These are phyloP conservation scores for Alternaria arborescens DNA, from an alignment of 2,329 filamentous ascomycete species.

Conservation along the genomic window DNA sequence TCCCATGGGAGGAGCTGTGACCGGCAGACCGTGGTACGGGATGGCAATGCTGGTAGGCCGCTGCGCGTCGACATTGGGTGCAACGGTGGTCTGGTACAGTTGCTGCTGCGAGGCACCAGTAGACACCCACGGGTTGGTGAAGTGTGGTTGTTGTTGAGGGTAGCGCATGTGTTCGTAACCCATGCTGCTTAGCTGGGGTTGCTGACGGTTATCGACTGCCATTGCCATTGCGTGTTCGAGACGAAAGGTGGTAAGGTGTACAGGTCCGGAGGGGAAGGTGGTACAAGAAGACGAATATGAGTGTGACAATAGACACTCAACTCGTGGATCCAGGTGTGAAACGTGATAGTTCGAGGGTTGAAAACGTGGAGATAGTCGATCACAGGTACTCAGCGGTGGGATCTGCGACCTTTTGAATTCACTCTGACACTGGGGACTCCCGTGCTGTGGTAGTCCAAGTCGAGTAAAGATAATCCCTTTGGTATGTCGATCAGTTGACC, in stretches of 20 bases:
- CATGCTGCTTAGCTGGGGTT: conserved; percentile 69
- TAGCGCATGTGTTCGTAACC: conserved; percentile 84
- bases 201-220: conserved; percentile 90
- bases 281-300: conserved; percentile 37
- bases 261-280: conserved; percentile 22
- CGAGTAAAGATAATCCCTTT: conserved; percentile 47
- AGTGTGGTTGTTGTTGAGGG: conserved; percentile 68
- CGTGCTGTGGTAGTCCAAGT: conserved; percentile 43
- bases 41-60: conserved; percentile 71
- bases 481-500: conserved; percentile 51
- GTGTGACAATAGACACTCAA: conserved; percentile 36
- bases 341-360: conserved; percentile 47
- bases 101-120: conserved; percentile 64
- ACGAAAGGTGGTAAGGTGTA: conserved; percentile 11
- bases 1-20: conserved; percentile 76
- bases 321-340: conserved; percentile 43
- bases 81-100: conserved; percentile 72
- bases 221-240: conserved; percentile 75
- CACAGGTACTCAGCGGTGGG: conserved; percentile 56
- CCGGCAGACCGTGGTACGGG: conserved; percentile 77
- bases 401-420: conserved; percentile 59
- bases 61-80: conserved; percentile 61
- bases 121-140: conserved; percentile 88
- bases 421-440: conserved; percentile 48
- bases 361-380: conserved; percentile 61